Evolutionary conservation across 2,329 filamentous ascomycete genomes (phyloP), one percentile per base, ranked within the genome.

Genomic region (Trichoderma pleuroti): DNA sequence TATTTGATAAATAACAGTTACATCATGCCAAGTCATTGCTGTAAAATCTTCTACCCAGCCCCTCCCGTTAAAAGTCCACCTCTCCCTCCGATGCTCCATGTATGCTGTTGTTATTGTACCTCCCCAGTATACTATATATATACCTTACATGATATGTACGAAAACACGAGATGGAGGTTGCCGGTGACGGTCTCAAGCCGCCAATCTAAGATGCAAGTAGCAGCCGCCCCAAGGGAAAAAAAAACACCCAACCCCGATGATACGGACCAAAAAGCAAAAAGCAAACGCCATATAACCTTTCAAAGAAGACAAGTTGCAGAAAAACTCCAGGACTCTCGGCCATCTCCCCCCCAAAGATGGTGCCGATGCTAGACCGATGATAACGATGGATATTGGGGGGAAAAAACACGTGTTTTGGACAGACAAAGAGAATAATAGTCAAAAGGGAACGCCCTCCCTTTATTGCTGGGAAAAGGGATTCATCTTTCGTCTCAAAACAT

Each of bases 401-500:
- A 28, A 30, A 21, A n/a, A 59, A 60, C 10, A 60, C 5, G 57
- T 34, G 54, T n/a, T 49, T 46, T 39, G 12, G 3, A 11, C 42
- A 36, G 32, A 36, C 16, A 69, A 63, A 24, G n/a, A 34, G 18
- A 39, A 64, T n/a, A 32, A n/a, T 9, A 21, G n/a, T 21, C 26
- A 26, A 42, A 56, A n/a, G 7, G 32, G 14, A 39, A 11, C 11
- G 6, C n/a, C 12, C 26, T 14, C 18, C 60, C n/a, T 52, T 69
- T 4, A 69, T 10, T 54, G 52, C 49, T 67, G 70, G 21, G 70
- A 65, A 36, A 71, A 81, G 18, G 76, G 77, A 69, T 77, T 76
- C 74, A 78, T 72, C 81, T 88, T 89, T 73, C 82, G 80, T 75
- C 82, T 80, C 78, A 84, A 78, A 42, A 83, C 81, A 71, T 86